phyloP scores from a whole-genome alignment of 1,284 basidiomycete genomes.

The Cryptococcus floricola region DNA sequence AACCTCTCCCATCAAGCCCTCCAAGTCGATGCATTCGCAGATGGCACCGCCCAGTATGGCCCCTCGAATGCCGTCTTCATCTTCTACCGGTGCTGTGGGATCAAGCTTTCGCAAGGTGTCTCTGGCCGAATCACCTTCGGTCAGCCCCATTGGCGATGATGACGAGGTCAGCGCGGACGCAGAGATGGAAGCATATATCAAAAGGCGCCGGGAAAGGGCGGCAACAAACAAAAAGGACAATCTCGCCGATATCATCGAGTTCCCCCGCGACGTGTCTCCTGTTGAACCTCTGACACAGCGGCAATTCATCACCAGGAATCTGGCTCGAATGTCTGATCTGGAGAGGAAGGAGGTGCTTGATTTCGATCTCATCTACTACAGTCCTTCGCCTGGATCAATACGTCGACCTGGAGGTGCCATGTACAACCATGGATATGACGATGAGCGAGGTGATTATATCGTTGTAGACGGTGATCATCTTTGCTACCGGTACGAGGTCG shows the following conservation, averaged over 20 bases:
- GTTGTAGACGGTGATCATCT: slow-evolving; percentile 89
- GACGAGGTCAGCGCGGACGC: slow-evolving; percentile 89
- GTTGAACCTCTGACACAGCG: slow-evolving; percentile 64
- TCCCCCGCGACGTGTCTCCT: slow-evolving; percentile 83
- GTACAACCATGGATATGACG: slow-evolving; percentile 96
- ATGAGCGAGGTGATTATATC: slow-evolving; percentile 95
- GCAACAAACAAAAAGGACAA: slow-evolving; percentile 69
- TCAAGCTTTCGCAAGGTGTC: slow-evolving; percentile 25
- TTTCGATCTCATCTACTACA: slow-evolving; percentile 76
- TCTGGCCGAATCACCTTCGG: slow-evolving; percentile 50
- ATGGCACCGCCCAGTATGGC: slow-evolving; percentile 21
- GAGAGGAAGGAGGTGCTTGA: slow-evolving; percentile 91
- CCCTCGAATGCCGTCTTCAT: slow-evolving; percentile 34
- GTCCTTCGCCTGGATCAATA: slow-evolving; percentile 24
- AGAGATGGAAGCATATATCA: slow-evolving; percentile 94
- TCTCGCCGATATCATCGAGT: slow-evolving; percentile 80
- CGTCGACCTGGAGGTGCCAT: slow-evolving; percentile 60
- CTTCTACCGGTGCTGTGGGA: slow-evolving; percentile 34
- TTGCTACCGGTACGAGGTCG: slow-evolving; percentile 90
- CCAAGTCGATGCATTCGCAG: slow-evolving; percentile 44
- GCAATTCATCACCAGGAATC: slow-evolving; percentile 41
- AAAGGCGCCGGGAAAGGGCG: slow-evolving; percentile 79
- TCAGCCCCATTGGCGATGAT: slow-evolving; percentile 64
- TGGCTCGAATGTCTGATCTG: slow-evolving; percentile 69
- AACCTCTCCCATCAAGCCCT: slow-evolving; percentile 29